Percentiles rank a stretch among this genome's conserved stretches.
These are phyloP conservation scores for Hebeloma cylindrosporum DNA, from an alignment of 768 basidiomycete genomes.

Conservation along the genomic window DNA sequence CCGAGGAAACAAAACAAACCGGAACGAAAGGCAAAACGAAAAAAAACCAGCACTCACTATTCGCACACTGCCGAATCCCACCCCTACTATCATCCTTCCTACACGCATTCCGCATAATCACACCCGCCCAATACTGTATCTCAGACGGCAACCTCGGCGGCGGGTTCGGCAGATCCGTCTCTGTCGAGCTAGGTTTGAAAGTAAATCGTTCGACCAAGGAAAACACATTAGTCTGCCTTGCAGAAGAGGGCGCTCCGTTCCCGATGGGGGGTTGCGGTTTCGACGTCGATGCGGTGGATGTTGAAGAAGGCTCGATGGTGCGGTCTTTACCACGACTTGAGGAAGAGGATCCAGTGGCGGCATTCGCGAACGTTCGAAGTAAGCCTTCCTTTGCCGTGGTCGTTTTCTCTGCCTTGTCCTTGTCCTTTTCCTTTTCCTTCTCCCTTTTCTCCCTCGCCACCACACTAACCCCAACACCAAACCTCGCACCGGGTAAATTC, in stretches of 20 bases:
- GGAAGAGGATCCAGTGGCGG: slow-evolving; percentile 30
- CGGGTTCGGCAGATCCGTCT: slow-evolving; percentile 64
- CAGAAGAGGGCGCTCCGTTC: slow-evolving; percentile 22
- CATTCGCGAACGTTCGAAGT: slow-evolving; percentile 46
- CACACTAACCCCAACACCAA: slow-evolving; percentile 19
- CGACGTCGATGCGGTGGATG: slow-evolving; percentile 2
- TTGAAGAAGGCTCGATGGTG: slow-evolving; percentile 13
- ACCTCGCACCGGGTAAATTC: slow-evolving; percentile 33
- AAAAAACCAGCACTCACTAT: slow-evolving; percentile 56
- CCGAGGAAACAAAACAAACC: too few relatives aligned
- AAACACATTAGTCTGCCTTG: slow-evolving; percentile 85
- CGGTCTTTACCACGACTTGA: slow-evolving; percentile 24
- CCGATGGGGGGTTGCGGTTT: not conserved
- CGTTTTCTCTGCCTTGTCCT: slow-evolving; percentile 19
- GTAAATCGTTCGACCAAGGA: slow-evolving; percentile 96
- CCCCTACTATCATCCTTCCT: slow-evolving; percentile 92
- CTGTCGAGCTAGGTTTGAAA: slow-evolving; percentile 84
- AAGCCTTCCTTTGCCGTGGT: slow-evolving; percentile 29
- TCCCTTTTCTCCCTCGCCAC: slow-evolving; percentile 4
- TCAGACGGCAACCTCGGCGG: slow-evolving; percentile 78
- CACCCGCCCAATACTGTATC: slow-evolving; percentile 98
- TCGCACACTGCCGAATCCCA: slow-evolving; percentile 96
- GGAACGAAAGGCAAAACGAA: slow-evolving; percentile 1
- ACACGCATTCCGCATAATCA: slow-evolving; percentile 99
- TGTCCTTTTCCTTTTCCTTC: slow-evolving; percentile 31